Percentiles rank a stretch among this genome's conserved stretches.
Conservation (phyloP, 2,329 filamentous ascomycete species). For the Calonectria crousiana region DNA sequence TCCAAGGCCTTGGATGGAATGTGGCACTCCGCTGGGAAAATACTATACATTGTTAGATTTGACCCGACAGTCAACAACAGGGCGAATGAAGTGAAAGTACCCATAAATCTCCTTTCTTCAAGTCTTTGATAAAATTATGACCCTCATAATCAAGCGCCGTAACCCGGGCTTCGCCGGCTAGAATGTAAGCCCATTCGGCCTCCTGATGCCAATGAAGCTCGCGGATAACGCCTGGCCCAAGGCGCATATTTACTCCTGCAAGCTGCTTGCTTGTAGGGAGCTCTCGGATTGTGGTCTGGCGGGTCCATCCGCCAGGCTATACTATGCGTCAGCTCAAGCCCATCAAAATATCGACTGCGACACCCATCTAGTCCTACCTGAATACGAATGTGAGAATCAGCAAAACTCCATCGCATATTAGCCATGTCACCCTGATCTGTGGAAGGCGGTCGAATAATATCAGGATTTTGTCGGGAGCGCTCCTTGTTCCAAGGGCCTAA, state of each 20-base stretch:
- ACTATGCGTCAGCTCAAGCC: not conserved
- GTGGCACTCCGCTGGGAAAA: conserved; percentile 82
- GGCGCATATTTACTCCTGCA: conserved; percentile 82
- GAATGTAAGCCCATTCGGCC: conserved; percentile 82
- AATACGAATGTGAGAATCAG: conserved; percentile 73
- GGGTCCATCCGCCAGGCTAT: conserved; percentile 81
- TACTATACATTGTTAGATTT: conserved; percentile 55
- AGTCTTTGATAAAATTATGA: conserved; percentile 81
- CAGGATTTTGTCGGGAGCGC: conserved; percentile 77
- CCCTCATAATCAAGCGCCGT: conserved; percentile 82
- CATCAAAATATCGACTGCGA: not conserved
- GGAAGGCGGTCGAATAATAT: conserved; percentile 78
- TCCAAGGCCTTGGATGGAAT: conserved; percentile 79
- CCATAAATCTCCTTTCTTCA: conserved; percentile 79
- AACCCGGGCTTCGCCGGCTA: conserved; percentile 77
- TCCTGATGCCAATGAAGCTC: conserved; percentile 87
- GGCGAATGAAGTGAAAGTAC: not conserved
- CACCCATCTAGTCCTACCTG: conserved; percentile 56
- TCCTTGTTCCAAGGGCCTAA: conserved; percentile 77
- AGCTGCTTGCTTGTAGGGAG: conserved; percentile 76
- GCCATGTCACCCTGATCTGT: conserved; percentile 78
- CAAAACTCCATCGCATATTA: conserved; percentile 81
- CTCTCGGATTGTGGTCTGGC: conserved; percentile 77
- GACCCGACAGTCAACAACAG: not conserved
- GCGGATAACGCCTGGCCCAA: conserved; percentile 78